Evolutionary conservation across 805 yeast species (phyloP), one percentile per base, ranked within the genome.

Genomic region (Nakazawaea anatomiae): DNA sequence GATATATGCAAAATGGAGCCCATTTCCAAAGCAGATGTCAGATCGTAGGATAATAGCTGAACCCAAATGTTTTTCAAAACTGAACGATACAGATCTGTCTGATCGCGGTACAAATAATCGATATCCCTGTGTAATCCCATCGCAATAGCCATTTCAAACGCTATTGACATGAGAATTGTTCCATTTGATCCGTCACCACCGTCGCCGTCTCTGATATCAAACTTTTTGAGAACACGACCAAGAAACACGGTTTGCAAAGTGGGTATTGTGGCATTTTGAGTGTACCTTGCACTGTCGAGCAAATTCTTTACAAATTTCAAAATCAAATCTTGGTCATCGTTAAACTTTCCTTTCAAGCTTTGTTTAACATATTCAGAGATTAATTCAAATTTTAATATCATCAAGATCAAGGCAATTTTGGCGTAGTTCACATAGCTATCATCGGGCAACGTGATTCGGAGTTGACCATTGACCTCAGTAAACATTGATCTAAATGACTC

Each of bases 181-280:
- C 53, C 53, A 14, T 42, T 42, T 4, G 50, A 42, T 5, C 44
- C 44, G 34, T 51, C 53, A 12, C 50, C 53, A 9, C 53, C 53
- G 30, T 51, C 53, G 14, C 53, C 47, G 36, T 51, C 47, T n/a
- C 27, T 36, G 12, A 31, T 4, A 10, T 46, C 25, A 25, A 46
- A 34, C 30, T 35, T 46, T n/a, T 46, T 40, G 14, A 49, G 27
- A 3, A 44, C 10, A 12, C 48, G 8, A n/a, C 44, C 7, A 3
- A 49, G 28, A 18, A 49, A 44, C 4, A 44, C 31, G 9, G 48
- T 32, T 36, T 49, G 52, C 6, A 44, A 14, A n/a, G 52, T n/a
- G 7, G 52, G 52, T 14, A 49, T 14, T 4, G 48, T 39, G 7
- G 42, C 30, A 6, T 35, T 44, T 32, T 31, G 31, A 6, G 27